Evolutionary conservation across 768 basidiomycete genomes (phyloP).

Genomic region (Mycena galopus): DNA sequence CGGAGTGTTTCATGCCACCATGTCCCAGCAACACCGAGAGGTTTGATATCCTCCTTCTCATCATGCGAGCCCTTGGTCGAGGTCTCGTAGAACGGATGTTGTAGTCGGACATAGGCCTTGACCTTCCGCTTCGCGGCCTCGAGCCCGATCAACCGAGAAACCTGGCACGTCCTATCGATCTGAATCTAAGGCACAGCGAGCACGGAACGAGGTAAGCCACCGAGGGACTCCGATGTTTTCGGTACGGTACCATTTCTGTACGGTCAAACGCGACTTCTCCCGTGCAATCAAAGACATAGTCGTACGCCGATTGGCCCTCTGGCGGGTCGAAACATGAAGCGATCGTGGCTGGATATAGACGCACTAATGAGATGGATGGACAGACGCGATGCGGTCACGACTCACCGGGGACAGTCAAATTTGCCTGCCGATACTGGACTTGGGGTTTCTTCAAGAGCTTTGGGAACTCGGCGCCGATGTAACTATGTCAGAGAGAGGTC

Average conservation of each 20-base stretch:
- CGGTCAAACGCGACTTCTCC: conserved; percentile 85
- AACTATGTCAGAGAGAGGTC: conserved; percentile 56
- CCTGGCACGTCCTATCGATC: conserved; percentile 79
- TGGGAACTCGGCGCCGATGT: conserved; percentile 83
- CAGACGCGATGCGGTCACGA: conserved; percentile 21
- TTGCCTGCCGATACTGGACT: conserved; percentile 87
- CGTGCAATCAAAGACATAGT: conserved; percentile 88
- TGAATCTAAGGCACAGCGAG: conserved; percentile 67
- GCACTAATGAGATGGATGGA: conserved; percentile 15
- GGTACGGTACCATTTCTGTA: conserved; percentile 70
- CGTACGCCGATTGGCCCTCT: conserved; percentile 75
- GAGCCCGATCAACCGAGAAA: conserved; percentile 75
- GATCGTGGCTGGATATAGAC: conserved; percentile 67
- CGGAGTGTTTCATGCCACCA: conserved; percentile 94
- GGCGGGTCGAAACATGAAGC: conserved; percentile 78
- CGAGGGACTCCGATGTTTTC: conserved; percentile 38
- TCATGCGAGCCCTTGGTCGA: conserved; percentile 72
- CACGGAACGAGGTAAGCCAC: conserved; percentile 6
- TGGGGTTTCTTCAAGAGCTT: conserved; percentile 73
- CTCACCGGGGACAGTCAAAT: conserved; percentile 81
- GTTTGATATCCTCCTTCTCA: conserved; percentile 83
- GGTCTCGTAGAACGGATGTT: conserved; percentile 84
- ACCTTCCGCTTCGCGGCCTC: conserved; percentile 87
- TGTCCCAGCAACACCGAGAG: conserved; percentile 74
- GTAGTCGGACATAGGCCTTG: conserved; percentile 82